Percentiles rank a stretch among this genome's conserved stretches.
These are phyloP conservation scores for Penicillium sp. DNA, from an alignment of 2,329 filamentous ascomycete genomes.

Conservation along the genomic window DNA sequence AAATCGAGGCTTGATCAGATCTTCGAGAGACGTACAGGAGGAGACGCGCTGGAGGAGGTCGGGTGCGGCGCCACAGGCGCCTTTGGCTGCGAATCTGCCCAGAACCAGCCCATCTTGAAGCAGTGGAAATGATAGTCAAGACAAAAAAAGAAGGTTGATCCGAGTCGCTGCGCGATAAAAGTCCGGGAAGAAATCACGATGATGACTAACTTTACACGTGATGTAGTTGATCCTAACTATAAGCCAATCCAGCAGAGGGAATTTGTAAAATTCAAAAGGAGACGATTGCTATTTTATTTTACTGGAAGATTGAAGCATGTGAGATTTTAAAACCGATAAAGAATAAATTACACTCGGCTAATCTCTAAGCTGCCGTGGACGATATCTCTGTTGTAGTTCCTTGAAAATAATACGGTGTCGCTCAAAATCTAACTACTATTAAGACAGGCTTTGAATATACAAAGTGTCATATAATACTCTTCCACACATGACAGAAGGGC, in stretches of 20 bases:
- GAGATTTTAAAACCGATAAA: too few species aligned
- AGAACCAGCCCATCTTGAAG: slow-evolving; percentile 63
- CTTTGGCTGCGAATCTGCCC: slow-evolving; percentile 53
- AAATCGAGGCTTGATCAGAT: neutral
- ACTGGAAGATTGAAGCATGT: neutral
- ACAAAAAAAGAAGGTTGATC: slow-evolving; percentile 2
- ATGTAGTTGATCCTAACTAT: neutral
- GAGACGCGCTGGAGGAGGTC: slow-evolving; percentile 46
- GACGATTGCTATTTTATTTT: neutral
- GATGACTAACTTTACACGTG: slow-evolving; percentile 13
- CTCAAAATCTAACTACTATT: neutral
- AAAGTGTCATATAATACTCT: neutral
- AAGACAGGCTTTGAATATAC: neutral
- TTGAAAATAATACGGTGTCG: neutral
- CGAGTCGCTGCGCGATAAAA: slow-evolving; percentile 17
- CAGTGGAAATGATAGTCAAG: neutral
- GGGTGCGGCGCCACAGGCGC: slow-evolving; percentile 45
- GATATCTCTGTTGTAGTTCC: neutral
- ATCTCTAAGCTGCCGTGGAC: neutral
- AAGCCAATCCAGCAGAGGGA: neutral
- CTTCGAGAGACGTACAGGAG: slow-evolving; percentile 48
- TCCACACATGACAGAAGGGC: neutral
- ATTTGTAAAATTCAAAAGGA: neutral
- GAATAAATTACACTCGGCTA: neutral
- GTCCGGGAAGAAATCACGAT: slow-evolving; percentile 12